Evolutionary conservation across 495 filamentous ascomycete species (phyloP).

Genomic region (Rostrohypoxylon terebratum): DNA sequence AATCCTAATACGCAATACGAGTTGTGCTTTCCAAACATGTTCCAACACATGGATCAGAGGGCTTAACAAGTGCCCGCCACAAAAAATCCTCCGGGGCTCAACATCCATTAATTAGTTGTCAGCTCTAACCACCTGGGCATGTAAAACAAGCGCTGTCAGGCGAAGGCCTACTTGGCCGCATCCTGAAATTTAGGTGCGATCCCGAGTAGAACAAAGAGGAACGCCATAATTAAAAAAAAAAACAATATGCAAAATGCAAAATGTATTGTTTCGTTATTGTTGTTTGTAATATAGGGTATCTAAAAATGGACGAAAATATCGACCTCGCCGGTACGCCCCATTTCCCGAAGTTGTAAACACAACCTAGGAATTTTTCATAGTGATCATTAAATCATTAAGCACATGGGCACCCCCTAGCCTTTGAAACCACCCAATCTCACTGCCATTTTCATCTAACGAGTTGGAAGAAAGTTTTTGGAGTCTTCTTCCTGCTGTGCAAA

Average conservation of each 20-base stretch:
- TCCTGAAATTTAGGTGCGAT: no score
- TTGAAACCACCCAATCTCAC: background rate
- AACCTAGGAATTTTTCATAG: background rate
- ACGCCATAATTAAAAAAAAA: background rate
- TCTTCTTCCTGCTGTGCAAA: slow-evolving; percentile 75
- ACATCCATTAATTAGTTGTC: no score
- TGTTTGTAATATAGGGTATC: slow-evolving; percentile 31
- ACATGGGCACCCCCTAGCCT: background rate
- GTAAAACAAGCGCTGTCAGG: no score
- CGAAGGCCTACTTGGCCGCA: no score
- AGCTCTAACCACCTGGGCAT: no score
- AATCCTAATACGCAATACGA: background rate
- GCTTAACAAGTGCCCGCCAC: no score
- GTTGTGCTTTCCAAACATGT: no score
- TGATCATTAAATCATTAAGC: background rate
- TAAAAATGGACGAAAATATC: slow-evolving; percentile 13
- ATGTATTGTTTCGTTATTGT: background rate
- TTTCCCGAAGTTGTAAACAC: background rate
- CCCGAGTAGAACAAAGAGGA: background rate
- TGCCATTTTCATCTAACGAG: slow-evolving; percentile 37
- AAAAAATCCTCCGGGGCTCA: no score
- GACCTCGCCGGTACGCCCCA: slow-evolving; percentile 16
- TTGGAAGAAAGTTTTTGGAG: slow-evolving; percentile 72
- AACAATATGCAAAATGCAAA: background rate
- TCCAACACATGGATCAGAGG: no score